Evolutionary conservation across 257 asterid species (phyloP), one percentile per base, ranked within the genome.

Genomic region (Verbena officinalis): DNA sequence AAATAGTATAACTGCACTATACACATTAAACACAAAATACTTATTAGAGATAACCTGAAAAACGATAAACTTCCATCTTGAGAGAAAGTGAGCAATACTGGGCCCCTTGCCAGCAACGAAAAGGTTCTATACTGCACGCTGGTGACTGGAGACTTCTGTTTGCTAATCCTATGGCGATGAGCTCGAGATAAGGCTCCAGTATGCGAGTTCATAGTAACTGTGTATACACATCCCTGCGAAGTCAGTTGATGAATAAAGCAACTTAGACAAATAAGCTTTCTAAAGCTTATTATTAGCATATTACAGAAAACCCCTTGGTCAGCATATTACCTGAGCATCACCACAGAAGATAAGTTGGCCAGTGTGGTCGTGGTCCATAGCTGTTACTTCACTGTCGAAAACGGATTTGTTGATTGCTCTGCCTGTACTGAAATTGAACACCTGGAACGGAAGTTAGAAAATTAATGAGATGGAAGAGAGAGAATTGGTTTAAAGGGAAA

Each of bases 341-440:
- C 99, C 97, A 62, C 99, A 90, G 80, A 90, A 94, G 57, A 88
- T 84, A 71, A 94, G 89, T 69, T 84, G 96, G 73, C 99, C 99
- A 1, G 96, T 88, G 78, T 88, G 97, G 80, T 94, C 97, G 59
- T 88, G 96, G 79, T 94, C 99, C 96, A 94, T 83, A 43, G 99
- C 96, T 55, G 99, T 90, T 72, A 94, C 96, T 80, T 86, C 97
- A 59, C 93, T 79, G 69, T 85, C 95, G 34, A 88, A 80, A 56
- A 52, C 50, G 0, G 81, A 69, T 73, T 85, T 94, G 71, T 77
- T 79, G 72, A 94, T 79, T 59, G 86, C 68, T 84, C 97, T 88
- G 55, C 99, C 99, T 4, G 97, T 88, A 78, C 99, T 94, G 63
- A 90, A 94, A 80, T 94, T 94, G 80, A 86, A 84, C 77, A 94